These are phyloP conservation scores for Mycena amicta DNA, from an alignment of 768 basidiomycete genomes.

Conservation along the genomic window DNA sequence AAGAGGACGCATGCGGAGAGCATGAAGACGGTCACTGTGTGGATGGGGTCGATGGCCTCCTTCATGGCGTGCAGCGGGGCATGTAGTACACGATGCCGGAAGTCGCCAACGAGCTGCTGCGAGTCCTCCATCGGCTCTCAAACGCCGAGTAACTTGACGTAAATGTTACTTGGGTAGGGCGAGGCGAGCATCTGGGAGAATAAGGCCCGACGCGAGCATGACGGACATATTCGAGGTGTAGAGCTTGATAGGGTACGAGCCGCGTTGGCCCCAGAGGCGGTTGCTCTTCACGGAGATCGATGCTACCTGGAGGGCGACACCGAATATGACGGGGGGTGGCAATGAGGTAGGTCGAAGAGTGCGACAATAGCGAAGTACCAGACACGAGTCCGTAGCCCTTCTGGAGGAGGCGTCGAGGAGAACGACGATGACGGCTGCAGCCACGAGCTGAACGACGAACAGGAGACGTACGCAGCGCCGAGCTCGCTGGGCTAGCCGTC, in stretches of 20 bases:
- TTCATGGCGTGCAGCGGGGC: conserved; percentile 95
- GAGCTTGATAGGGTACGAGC: conserved; percentile 94
- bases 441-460: conserved; percentile 93
- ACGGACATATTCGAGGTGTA: conserved; percentile 99
- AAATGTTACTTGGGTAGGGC: conserved; percentile 88
- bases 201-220: conserved; percentile 95
- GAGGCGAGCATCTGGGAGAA: conserved; percentile 93
- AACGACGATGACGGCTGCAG: conserved; percentile 94
- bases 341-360: conserved; percentile 95
- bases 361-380: conserved; percentile 94
- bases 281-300: conserved; percentile 98
- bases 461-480: conserved; percentile 95
- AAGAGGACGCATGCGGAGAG: conserved; percentile 93
- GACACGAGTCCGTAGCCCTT: conserved; percentile 99
- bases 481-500: conserved; percentile 93
- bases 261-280: conserved; percentile 94
- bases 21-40: conserved; percentile 87
- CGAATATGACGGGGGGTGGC: conserved; percentile 92
- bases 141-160: conserved; percentile 90
- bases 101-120: conserved; percentile 84
- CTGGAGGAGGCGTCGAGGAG: conserved; percentile 96
- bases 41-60: conserved; percentile 89
- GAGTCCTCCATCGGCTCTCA: conserved; percentile 99
- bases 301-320: conserved; percentile 94
- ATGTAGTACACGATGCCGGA: conserved; percentile 98